Evolutionary conservation across 768 basidiomycete genomes (phyloP), one percentile per base, ranked within the genome.

Genomic region (Rhodocollybia butyracea): DNA sequence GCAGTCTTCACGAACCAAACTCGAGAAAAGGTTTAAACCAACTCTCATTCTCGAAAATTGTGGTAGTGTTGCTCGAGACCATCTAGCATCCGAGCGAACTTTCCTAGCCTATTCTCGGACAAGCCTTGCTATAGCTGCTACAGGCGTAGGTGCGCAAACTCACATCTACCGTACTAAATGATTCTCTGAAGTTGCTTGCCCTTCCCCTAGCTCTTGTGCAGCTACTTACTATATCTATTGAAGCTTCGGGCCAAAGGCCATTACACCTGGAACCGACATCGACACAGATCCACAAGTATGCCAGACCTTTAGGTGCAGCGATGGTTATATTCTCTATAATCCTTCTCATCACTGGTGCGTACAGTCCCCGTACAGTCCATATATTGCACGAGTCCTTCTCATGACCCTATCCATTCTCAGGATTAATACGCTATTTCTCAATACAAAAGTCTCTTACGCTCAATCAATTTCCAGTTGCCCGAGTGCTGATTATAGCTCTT

Each of bases 41-140:
- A 31, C 24, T 12, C 48, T 50, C 6, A 19, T 50, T 17, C 68
- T 86, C 30, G 76, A 83, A 62, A 86, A 86, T 63, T 75, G 75
- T 21, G 84, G 84, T 8, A 84, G 79, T 59, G 82, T 83, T 2
- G 84, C 84, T 7, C 75, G 84, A 10, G 84, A 86, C 60, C 84
- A 86, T 60, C 70, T 86, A 0, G 84, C 84, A 2, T 80, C 77
- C 15, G 84, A 86, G 60, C 71, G 84, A 45, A 85, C 84, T 2
- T 85, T 82, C 61, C 68, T 86, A 34, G 83, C 84, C 12, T 86
- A 85, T 59, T 71, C 83, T 46, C 74, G 84, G n/a, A 86, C 84
- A 2, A 84, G 83, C 61, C 70, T 86, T 45, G 77, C 81, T 1
- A 72, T 84, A 34, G 79, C 82, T 3, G 77, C 81, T 2, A 71